phyloP scores from a whole-genome alignment of 495 filamentous ascomycete species.

The Glarea lozoyensis region DNA sequence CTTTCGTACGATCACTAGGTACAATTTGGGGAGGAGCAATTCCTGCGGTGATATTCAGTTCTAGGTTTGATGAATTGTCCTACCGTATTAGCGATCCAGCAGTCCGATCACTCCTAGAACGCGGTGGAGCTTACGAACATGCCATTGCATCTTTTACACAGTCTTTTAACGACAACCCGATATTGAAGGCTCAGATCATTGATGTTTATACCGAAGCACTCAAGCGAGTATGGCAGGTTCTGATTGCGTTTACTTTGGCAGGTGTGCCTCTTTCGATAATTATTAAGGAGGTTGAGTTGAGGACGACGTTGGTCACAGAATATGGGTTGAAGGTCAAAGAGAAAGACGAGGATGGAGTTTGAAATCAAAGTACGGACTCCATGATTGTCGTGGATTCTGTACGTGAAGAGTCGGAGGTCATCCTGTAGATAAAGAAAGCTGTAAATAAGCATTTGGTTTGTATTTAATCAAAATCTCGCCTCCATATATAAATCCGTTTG shows the following conservation, averaged over 20 bases:
- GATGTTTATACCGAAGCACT: constrained; percentile 16
- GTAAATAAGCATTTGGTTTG: too few species aligned
- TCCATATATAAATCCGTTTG: too few species aligned
- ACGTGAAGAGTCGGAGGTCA: too few species aligned
- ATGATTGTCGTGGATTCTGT: too few species aligned
- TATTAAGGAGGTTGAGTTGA: too few species aligned
- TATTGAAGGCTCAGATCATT: constrained; percentile 9
- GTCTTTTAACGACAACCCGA: background rate
- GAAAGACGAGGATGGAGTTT: too few species aligned
- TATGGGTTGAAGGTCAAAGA: too few species aligned
- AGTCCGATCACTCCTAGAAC: background rate
- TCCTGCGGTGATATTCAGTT: constrained; percentile 41
- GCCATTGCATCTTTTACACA: background rate
- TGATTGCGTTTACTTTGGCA: constrained; percentile 18
- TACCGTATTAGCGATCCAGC: constrained; percentile 16
- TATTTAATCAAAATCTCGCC: too few species aligned
- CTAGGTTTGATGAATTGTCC: constrained; percentile 19
- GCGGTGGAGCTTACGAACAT: constrained; percentile 1
- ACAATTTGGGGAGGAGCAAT: constrained; percentile 40
- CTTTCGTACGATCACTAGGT: constrained; percentile 38
- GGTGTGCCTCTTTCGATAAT: constrained; percentile 13
- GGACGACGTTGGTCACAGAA: too few species aligned
- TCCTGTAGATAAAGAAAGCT: too few species aligned
- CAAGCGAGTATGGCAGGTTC: constrained; percentile 18
- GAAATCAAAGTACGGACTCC: too few species aligned